Evolutionary conservation across 176 grass and related monocot genomes (phyloP).

Genomic region (Otatea glauca): DNA sequence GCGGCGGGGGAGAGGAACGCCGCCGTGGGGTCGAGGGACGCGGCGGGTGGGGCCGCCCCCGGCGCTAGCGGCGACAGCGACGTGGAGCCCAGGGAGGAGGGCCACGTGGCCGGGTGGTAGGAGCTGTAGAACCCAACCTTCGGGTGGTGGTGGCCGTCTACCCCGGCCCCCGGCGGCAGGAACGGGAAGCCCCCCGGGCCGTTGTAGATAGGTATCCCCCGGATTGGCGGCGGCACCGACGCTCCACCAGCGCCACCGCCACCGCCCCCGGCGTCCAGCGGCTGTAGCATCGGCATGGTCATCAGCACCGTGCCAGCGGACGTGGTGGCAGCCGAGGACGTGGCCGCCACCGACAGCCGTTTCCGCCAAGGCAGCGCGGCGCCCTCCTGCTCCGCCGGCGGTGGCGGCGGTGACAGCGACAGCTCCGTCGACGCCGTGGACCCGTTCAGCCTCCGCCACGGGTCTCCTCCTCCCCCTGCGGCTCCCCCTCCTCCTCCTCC

Average conservation of each 20-base stretch:
- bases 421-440: constrained; percentile 72
- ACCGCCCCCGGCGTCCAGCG: neutral
- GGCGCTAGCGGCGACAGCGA: constrained; percentile 35
- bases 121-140: constrained; percentile 58
- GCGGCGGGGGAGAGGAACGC: constrained; percentile 58
- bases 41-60: neutral
- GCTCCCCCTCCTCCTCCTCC: constrained; percentile 25
- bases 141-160: constrained; percentile 26
- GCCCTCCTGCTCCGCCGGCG: constrained; percentile 40
- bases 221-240: constrained; percentile 61
- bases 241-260: too few relatives aligned
- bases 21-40: constrained; percentile 52
- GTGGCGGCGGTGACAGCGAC: constrained; percentile 70
- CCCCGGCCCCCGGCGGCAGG: constrained; percentile 46
- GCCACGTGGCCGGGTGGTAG: constrained; percentile 47
- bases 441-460: constrained; percentile 54
- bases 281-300: constrained; percentile 54
- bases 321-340: constrained; percentile 38
- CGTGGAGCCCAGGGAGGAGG: constrained; percentile 47
- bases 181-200: constrained; percentile 57
- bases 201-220: constrained; percentile 92
- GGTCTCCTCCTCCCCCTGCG: constrained; percentile 32
- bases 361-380: constrained; percentile 54
- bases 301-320: constrained; percentile 40
- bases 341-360: neutral